Evolutionary conservation across 345 rosid species (phyloP).

Genomic region (Populus pruinosa): DNA sequence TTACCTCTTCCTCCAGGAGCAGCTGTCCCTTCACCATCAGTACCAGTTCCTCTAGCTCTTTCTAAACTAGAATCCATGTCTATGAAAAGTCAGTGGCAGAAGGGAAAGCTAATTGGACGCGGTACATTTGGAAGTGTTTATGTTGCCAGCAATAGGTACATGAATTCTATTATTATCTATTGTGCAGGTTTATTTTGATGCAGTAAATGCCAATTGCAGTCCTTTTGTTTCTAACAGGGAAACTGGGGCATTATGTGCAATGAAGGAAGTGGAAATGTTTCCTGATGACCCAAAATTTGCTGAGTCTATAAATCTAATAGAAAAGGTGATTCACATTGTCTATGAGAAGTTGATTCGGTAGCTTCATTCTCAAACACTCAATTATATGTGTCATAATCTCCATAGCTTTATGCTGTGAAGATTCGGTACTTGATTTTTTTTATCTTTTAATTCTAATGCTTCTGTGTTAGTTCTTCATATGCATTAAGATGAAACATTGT

Average conservation of each 20-base stretch:
- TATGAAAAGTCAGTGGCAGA: constrained; percentile 70
- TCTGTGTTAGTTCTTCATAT: neutral
- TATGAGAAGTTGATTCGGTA: neutral
- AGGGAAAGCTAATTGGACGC: constrained; percentile 97
- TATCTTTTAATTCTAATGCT: neutral
- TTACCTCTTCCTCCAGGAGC: constrained; percentile 95
- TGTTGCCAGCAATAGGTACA: constrained; percentile 82
- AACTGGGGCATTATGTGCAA: constrained; percentile 94
- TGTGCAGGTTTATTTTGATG: constrained; percentile 6
- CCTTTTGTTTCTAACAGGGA: constrained; percentile 46
- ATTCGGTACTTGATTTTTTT: neutral
- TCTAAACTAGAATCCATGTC: constrained; percentile 45
- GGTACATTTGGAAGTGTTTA: constrained; percentile 98
- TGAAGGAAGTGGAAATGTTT: constrained; percentile 91
- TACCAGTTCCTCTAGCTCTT: constrained; percentile 36
- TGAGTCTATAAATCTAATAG: constrained; percentile 77
- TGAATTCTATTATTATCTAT: constrained; percentile 6
- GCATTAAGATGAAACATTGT: neutral
- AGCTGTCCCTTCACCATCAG: constrained; percentile 36
- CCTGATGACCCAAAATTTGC: constrained; percentile 92
- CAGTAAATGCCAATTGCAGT: constrained; percentile 15
- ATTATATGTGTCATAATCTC: neutral
- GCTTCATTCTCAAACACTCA: neutral
- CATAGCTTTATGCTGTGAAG: neutral
- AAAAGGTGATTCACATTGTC: constrained; percentile 51